Percentiles rank a stretch among this genome's conserved stretches.
These are phyloP conservation scores for Xerocomus nothofagi DNA, from an alignment of 1,284 basidiomycete genomes.

Conservation along the genomic window DNA sequence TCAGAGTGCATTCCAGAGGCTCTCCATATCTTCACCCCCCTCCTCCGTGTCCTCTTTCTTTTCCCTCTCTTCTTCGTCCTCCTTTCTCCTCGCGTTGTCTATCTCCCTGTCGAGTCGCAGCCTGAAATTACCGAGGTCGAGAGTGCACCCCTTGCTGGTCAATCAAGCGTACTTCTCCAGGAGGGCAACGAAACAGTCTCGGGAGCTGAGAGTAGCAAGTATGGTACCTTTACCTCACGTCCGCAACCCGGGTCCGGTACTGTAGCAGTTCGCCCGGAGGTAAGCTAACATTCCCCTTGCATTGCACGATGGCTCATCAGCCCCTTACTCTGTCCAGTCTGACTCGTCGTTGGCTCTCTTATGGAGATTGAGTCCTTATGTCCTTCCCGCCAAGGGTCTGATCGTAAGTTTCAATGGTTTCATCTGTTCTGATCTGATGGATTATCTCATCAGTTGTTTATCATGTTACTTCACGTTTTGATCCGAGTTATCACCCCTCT, in stretches of 20 bases:
- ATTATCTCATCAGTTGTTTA: constrained; percentile 47
- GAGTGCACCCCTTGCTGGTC: constrained; percentile 32
- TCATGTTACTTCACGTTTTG: constrained; percentile 65
- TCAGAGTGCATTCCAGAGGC: constrained; percentile 42
- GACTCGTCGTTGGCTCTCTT: constrained; percentile 22
- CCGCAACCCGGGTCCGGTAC: constrained; percentile 8
- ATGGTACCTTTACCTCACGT: constrained; percentile 57
- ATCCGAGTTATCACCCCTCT: constrained; percentile 78
- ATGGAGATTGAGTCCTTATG: constrained; percentile 20
- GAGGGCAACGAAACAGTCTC: constrained; percentile 25
- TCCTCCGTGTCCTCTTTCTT: constrained; percentile 64
- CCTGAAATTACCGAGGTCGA: constrained; percentile 20
- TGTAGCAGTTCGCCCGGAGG: constrained; percentile 3
- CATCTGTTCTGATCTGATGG: constrained; percentile 10
- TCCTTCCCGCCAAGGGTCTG: constrained; percentile 23
- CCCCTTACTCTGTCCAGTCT: constrained; percentile 3
- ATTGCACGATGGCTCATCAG: not conserved
- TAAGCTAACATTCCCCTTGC: constrained; percentile 5
- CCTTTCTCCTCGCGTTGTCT: constrained; percentile 59
- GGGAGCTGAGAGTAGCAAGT: constrained; percentile 47
- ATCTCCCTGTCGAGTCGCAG: constrained; percentile 46
- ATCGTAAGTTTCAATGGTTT: constrained; percentile 18
- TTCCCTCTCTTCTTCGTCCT: constrained; percentile 58
- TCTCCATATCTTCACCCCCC: constrained; percentile 62
- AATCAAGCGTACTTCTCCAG: constrained; percentile 28